Percentiles rank a stretch among this genome's conserved stretches.
These are phyloP conservation scores for Alternaria arbusti DNA, from an alignment of 2,329 filamentous ascomycete species.

Conservation along the genomic window DNA sequence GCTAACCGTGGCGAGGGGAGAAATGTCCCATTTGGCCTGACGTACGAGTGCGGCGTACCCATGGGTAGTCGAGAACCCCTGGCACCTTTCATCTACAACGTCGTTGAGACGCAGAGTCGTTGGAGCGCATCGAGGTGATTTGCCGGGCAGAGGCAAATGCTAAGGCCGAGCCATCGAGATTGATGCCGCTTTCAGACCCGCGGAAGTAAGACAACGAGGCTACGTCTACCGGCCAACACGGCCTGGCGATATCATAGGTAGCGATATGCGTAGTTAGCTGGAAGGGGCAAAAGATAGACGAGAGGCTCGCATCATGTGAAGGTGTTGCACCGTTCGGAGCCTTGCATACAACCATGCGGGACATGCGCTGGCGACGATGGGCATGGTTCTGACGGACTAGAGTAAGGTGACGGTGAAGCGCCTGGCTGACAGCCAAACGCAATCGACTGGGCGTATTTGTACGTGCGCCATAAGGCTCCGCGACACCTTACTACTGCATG, in stretches of 20 bases:
- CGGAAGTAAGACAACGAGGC: background rate
- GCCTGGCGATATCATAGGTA: background rate
- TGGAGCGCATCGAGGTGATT: background rate
- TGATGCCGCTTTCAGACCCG: background rate
- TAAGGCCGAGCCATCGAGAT: background rate
- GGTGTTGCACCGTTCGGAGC: constrained; percentile 9
- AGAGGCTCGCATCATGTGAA: constrained; percentile 16
- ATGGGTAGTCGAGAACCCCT: background rate
- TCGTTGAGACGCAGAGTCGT: background rate
- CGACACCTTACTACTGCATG: constrained; percentile 21
- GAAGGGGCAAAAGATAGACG: constrained; percentile 21
- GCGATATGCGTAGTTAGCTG: constrained; percentile 20
- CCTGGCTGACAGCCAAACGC: constrained; percentile 18
- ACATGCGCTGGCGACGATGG: constrained; percentile 17
- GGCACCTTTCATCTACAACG: background rate
- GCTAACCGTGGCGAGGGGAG: constrained; percentile 1
- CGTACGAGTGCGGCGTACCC: background rate
- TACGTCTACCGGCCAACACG: background rate
- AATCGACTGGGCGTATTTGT: constrained; percentile 2
- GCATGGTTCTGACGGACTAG: constrained; percentile 11
- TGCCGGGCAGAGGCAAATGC: background rate
- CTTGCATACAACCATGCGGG: constrained; percentile 11
- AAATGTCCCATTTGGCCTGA: constrained; percentile 1
- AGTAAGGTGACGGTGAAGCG: constrained; percentile 6
- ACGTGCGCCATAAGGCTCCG: constrained; percentile 16